phyloP scores from a whole-genome alignment of 805 yeast species.

The Kodamaea laetipori region DNA sequence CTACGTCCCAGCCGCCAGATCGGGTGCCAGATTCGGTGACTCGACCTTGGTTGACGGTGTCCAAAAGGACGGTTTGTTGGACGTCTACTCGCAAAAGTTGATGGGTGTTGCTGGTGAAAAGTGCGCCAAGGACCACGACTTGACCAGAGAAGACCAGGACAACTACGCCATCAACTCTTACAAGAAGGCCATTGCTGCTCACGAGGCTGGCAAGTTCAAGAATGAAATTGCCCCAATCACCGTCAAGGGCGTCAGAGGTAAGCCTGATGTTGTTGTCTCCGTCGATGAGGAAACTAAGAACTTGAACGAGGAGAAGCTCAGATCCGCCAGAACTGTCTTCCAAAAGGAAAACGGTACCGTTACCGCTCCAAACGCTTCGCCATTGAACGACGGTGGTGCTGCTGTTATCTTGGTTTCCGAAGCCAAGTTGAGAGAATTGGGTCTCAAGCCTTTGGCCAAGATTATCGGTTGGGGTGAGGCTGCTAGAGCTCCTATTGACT shows the following conservation, averaged over 20 bases:
- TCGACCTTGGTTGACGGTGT: conserved; percentile 80
- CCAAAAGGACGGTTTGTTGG: conserved; percentile 89
- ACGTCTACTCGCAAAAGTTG: conserved; percentile 82
- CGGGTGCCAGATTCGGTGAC: conserved; percentile 90
- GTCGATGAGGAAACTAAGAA: conserved; percentile 84
- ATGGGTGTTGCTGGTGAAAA: conserved; percentile 99
- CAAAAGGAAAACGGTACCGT: conserved; percentile 92
- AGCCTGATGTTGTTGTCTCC: conserved; percentile 72
- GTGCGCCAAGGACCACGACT: conserved; percentile 79
- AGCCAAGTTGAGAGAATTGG: conserved; percentile 79
- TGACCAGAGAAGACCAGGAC: conserved; percentile 88
- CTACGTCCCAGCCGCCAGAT: conserved; percentile 82
- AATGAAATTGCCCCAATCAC: conserved; percentile 85
- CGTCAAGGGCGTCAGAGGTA: conserved; percentile 84
- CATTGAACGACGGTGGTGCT: conserved; percentile 97
- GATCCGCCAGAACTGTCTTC: conserved; percentile 90
- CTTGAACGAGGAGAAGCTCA: conserved; percentile 74
- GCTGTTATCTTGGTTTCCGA: conserved; percentile 89
- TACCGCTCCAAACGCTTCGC: conserved; percentile 96
- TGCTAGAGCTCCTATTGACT: conserved; percentile 91
- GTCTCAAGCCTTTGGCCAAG: conserved; percentile 85
- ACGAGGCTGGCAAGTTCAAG: conserved; percentile 76
- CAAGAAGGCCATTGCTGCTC: conserved; percentile 82
- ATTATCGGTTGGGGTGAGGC: conserved; percentile 98
- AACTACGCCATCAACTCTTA: conserved; percentile 83